A percentile compares a stretch with the other conserved stretches of the same genome.
Evolutionary conservation across 768 basidiomycete genomes (phyloP).

Genomic region (Lactarius sanguifluus): DNA sequence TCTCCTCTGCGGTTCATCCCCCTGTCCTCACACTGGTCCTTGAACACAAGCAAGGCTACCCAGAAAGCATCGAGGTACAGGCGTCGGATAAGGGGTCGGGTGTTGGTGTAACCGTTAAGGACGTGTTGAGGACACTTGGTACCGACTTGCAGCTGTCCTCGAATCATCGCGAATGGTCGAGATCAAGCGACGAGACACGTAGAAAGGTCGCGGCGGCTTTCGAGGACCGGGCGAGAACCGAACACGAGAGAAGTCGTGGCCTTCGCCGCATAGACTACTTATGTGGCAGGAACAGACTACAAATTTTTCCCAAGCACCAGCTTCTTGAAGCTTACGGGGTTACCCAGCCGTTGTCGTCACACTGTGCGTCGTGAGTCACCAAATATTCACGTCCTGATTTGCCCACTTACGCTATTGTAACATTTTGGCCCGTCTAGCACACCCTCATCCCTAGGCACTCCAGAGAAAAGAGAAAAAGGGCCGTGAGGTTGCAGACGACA

Average conservation of each 20-base stretch:
- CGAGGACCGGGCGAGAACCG: background rate
- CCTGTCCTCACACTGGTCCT: too few relatives aligned
- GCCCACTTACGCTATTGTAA: too few relatives aligned
- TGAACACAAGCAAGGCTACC: too few relatives aligned
- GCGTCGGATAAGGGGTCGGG: background rate
- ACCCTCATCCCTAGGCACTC: too few relatives aligned
- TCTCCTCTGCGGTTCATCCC: too few relatives aligned
- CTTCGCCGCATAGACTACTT: conserved; percentile 9
- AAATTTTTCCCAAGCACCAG: conserved; percentile 1
- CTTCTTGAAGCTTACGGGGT: background rate
- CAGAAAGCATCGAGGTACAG: background rate
- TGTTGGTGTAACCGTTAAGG: background rate
- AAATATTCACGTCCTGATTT: too few relatives aligned
- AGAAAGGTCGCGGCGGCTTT: background rate
- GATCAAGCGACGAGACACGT: background rate
- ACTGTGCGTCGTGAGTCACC: too few relatives aligned
- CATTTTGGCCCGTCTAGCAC: too few relatives aligned
- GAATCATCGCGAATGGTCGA: background rate
- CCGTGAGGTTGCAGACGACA: too few relatives aligned
- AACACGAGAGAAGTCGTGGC: background rate
- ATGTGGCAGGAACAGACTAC: conserved; percentile 7
- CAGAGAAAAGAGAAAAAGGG: too few relatives aligned
- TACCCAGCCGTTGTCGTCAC: too few relatives aligned
- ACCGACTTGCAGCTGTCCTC: background rate
- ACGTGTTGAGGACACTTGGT: background rate